Evolutionary conservation across 495 filamentous ascomycete species (phyloP).

Genomic region (Podospora tetraspora): DNA sequence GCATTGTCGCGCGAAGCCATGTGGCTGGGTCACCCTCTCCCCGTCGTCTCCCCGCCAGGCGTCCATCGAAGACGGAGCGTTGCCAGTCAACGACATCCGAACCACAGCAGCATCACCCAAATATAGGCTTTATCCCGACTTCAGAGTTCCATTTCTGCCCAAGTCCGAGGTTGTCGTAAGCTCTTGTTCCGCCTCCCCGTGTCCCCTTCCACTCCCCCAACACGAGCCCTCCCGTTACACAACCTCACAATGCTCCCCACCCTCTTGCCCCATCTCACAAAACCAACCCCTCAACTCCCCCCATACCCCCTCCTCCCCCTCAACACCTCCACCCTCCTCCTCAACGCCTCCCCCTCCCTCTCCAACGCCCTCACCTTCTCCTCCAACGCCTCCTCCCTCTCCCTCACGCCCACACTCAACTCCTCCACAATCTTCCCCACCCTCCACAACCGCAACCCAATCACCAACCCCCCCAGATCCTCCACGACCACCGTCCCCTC

Average conservation of each 20-base stretch:
- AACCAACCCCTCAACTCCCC: background rate
- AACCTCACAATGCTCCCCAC: background rate
- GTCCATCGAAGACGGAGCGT: background rate
- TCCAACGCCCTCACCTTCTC: constrained; percentile 16
- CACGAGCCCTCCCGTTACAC: background rate
- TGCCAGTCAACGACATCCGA: background rate
- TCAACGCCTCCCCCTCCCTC: constrained; percentile 16
- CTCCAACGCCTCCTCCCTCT: constrained; percentile 35
- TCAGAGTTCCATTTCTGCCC: background rate
- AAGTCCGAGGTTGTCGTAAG: background rate
- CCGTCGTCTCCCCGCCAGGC: background rate
- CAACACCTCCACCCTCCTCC: constrained; percentile 11
- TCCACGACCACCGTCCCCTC: constrained; percentile 56
- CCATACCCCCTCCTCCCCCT: constrained; percentile 5
- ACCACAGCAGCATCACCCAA: background rate
- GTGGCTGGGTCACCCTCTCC: background rate
- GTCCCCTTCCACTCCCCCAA: background rate
- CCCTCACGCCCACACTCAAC: constrained; percentile 52
- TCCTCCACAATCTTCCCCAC: constrained; percentile 66
- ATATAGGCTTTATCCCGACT: background rate
- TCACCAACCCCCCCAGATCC: constrained; percentile 53
- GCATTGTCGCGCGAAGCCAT: background rate
- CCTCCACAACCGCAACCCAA: constrained; percentile 61
- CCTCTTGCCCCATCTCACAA: background rate
- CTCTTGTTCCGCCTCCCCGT: background rate